These are phyloP conservation scores for Spizellomyces punctatus DNA, from an alignment of 192 early-diverging fungal species.

Conservation along the genomic window DNA sequence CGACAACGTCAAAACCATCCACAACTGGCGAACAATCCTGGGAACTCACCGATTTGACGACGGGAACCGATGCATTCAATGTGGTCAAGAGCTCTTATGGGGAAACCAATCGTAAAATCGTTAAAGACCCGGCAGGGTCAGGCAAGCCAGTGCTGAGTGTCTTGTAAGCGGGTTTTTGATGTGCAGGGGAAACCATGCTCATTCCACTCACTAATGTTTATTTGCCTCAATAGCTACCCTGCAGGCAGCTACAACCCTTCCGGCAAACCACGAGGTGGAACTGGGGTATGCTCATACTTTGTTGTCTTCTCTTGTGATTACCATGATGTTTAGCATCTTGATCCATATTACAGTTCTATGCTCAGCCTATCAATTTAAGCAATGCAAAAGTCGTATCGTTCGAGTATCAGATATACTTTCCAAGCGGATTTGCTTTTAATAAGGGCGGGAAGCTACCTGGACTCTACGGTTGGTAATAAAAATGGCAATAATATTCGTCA, in stretches of 20 bases:
- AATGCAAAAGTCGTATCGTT: constrained; percentile 30
- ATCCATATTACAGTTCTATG: constrained; percentile 27
- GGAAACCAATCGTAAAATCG: constrained; percentile 14
- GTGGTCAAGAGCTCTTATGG: constrained; percentile 17
- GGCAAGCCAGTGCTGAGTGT: constrained; percentile 29
- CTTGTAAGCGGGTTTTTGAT: constrained; percentile 6
- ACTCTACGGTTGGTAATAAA: constrained; percentile 37
- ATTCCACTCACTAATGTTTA: too few species aligned
- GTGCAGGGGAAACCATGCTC: not conserved
- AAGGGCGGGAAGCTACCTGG: constrained; percentile 65
- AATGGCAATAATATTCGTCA: not conserved
- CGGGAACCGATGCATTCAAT: constrained; percentile 13
- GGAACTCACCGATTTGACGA: constrained; percentile 1
- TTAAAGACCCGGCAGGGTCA: constrained; percentile 31
- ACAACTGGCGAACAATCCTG: constrained; percentile 2
- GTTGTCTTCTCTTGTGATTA: constrained; percentile 1
- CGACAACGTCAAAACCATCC: constrained; percentile 3
- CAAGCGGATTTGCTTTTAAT: constrained; percentile 54
- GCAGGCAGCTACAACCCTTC: constrained; percentile 26
- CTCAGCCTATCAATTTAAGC: constrained; percentile 25
- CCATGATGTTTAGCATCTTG: not conserved
- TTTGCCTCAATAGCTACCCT: constrained; percentile 27
- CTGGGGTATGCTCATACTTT: constrained; percentile 18
- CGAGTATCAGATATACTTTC: constrained; percentile 51
- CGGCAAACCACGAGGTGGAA: constrained; percentile 23